Evolutionary conservation across 1,284 basidiomycete genomes (phyloP), one percentile per base, ranked within the genome.

Genomic region (Cryptococcus amylolentus): DNA sequence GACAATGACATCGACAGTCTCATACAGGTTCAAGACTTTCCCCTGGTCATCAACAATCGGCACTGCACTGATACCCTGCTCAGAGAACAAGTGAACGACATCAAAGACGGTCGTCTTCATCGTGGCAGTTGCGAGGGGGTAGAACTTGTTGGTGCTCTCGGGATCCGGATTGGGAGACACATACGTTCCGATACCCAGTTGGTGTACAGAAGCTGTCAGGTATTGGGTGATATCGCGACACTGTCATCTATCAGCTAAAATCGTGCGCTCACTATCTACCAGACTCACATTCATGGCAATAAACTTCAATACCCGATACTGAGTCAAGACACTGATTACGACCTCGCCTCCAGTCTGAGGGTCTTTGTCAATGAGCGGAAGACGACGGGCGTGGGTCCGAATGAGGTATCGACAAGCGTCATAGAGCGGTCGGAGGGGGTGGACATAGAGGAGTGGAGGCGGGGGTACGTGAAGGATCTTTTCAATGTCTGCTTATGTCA

Each of bases 1-100:
- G 77, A 95, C 92, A 63, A 98, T 96, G 50, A 98, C 95, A 79
- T 99, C 96, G 20, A 99, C 96, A 2, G 95, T 97, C 78, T 99
- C 96, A 76, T 98, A 99, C 45, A 99, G 78, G 74, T 99, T 95
- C 56, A 98, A 85, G 37, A 98, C 96, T 55, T 94, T 84, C 9
- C 95, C 96, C 4, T 93, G 84, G 56, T 90, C 86, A 70, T 97
- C 91, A 23, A 98, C 82, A 69, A 99, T 97, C 4, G 96, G 96
- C 10, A 99, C 95, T 2, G 95, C 94, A 23, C 91, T 95, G 65
- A 99, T 97, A 14, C 92, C 89, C 38, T 88, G 84, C 75, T 95
- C 91, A 1, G 91, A 96, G 74, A 98, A 98, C 88, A 97, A 93
- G 75, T 98, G 96, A 0, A 98, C 96, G 50, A 98, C 91, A 70